Evolutionary conservation across 371 early-diverging fungal genomes (phyloP), one percentile per base, ranked within the genome.

Genomic region (Catenaria anguillulae): DNA sequence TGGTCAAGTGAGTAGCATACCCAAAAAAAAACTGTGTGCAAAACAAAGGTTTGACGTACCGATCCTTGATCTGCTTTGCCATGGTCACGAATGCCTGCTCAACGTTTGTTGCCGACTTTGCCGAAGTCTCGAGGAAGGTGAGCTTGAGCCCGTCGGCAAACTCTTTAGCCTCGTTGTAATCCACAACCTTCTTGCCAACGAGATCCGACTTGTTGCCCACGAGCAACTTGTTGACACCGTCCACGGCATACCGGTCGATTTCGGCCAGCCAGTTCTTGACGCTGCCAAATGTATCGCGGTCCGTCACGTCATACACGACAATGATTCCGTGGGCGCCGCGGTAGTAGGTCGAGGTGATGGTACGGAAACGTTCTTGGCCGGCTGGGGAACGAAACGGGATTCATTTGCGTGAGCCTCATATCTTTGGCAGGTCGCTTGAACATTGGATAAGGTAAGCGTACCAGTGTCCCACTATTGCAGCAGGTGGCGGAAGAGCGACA

Each of bases 291-390:
- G 97, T 94, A 48, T 92, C 88, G 71, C 90, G 88, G 73, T 99
- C 97, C 29, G 97, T 94, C 64, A 96, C 91, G 79, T 99, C 99
- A 80, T 98, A 99, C 13, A 99, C 99, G 45, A 99, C 80, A 63
- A 99, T 81, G 66, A 99, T 98, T 34, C 99, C 98, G 89, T 98
- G 94, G 31, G 99, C 99, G 65, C 97, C 97, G 69, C 98, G 92
- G 74, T 98, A 97, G 79, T 99, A 99, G 34, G 89, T 86, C 83
- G 95, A 93, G 13, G 99, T 99, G 70, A 99, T 99, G 63, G 99
- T 97, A 67, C 98, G 89, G 88, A 99, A 99, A 60, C 99, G 88
- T 73, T 99, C 99, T 81, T 99, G 99, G 43, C 99, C 99, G 35
- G 99, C 99, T 19, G n/a, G n/a, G n/a, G n/a, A n/a, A n/a, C n/a